A percentile compares a stretch with the other conserved stretches of the same genome.
phyloP scores from a whole-genome alignment of 371 early-diverging fungal species.

The Rhizomucor pusillus region DNA sequence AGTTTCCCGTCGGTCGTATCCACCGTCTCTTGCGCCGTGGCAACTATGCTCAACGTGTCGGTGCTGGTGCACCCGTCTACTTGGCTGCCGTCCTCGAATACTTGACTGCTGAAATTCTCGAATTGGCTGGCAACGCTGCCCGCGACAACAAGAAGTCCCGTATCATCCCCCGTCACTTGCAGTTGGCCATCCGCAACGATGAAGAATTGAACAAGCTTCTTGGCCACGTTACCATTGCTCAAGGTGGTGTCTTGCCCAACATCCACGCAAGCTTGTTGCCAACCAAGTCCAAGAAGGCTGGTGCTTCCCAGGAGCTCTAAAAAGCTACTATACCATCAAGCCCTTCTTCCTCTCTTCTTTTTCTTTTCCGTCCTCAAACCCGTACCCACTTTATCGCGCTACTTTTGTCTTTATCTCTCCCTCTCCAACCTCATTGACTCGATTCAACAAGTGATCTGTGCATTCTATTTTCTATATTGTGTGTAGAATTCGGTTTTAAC shows the following conservation, averaged over 20 bases:
- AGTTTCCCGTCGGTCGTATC: slow-evolving; percentile 97
- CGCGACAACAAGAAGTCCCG: slow-evolving; percentile 96
- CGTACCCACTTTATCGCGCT: no score
- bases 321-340: slow-evolving; percentile 76
- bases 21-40: slow-evolving; percentile 94
- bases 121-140: slow-evolving; percentile 95
- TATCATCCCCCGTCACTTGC: slow-evolving; percentile 90
- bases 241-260: slow-evolving; percentile 89
- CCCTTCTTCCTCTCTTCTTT: neutral
- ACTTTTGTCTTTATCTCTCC: neutral
- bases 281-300: slow-evolving; percentile 73
- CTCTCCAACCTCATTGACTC: neutral
- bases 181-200: slow-evolving; percentile 94
- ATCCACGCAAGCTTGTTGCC: slow-evolving; percentile 74
- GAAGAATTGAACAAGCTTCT: slow-evolving; percentile 96
- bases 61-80: slow-evolving; percentile 95
- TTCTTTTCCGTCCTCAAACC: neutral
- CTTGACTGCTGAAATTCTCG: slow-evolving; percentile 95
- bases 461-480: no score
- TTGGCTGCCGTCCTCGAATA: slow-evolving; percentile 95
- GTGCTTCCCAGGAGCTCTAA: slow-evolving; percentile 52
- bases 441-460: no score
- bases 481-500: no score
- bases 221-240: slow-evolving; percentile 84
- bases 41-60: slow-evolving; percentile 94